Evolutionary conservation across 768 basidiomycete species (phyloP), one percentile per base, ranked within the genome.

Genomic region (Tulasnella sp.): DNA sequence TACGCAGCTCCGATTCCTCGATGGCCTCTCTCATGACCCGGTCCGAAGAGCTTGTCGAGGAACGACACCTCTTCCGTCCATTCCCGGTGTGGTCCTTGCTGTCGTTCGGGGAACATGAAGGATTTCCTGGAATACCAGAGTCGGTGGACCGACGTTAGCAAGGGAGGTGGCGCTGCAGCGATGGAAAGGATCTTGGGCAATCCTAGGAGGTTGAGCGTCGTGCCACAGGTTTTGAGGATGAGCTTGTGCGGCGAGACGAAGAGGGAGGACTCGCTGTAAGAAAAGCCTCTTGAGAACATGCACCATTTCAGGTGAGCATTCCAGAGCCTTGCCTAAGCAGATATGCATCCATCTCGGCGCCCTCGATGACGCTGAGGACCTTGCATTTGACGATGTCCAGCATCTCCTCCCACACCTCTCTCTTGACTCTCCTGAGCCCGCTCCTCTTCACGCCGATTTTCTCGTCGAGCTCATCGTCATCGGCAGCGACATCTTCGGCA

Each of bases 71-170:
- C 98, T 79, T 94, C 90, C 80, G 91, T 91, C 98, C 98, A 99
- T 83, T 96, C 94, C 79, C 91, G 88, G 86, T 99, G 98, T 21
- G 96, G 97, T 4, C 96, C 97, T 31, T 87, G 87, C 84, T 99
- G 98, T 34, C 94, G 91, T 85, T 99, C 98, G 10, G 98, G 98
- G 86, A 98, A 99, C 94, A 99, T 98, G 90, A 99, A 99, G 9
- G 94, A 93, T 86, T 99, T 99, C 82, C 97, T 92, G 58, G 96
- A 98, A 87, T 99, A 99, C 88, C 99, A 99, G 86, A 94, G 96
- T 81, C 95, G 91, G 85, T 95, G 90, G 42, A 98, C 94, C 44
- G 89, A 88, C 36, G 87, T 87, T 80, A 95, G 86, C 74, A 89
- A 88, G 16, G 92, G 93, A 52, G 92, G 86, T 9, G 88, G 86